Base-by-base conservation (phyloP, 345 rosid genomes). In the Citrus australasica region DNA sequence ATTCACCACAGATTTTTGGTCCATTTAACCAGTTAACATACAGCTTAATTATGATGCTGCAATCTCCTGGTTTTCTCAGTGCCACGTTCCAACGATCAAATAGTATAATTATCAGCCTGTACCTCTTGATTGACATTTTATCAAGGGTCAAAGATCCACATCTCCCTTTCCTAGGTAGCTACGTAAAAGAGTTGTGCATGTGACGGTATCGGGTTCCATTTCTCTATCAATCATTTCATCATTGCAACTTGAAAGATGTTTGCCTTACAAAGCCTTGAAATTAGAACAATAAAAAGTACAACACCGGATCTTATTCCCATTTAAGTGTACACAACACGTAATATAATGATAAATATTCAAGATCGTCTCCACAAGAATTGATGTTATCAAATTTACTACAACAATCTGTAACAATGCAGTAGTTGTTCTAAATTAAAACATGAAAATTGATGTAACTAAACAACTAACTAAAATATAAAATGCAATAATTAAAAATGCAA, bases 201-300 rank as follows among this genome's bases (percentile, higher is more conserved):
- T 79, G 60, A 32, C 5, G 33, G 17, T 80, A 87, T 95, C 94
- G 46, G 95, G 97, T 81, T 32, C 4, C 33, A 32, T 32, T 32
- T 32, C 33, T 32, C 33, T 32, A 32, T 32, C 33, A 32, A 32
- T 4, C 5, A 32, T 32, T 32, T 32, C 5, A 32, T 32, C 5
- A 32, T 32, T 32, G 33, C 33, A 32, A 32, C 33, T 32, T 32
- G 33, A 32, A 32, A 32, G 33, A 4, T 84, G 24, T 85, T 74
- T 73, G 84, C 82, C 87, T 85, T 91, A 76, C 91, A 89, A 58
- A 81, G 85, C 37, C 80, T 78, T 72, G 86, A 87, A 69, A 95
- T 92, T 85, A 95, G 38, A 77, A 86, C 93, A 5, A 92, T 92
- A 69, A 90, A 92, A 77, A 84, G 84, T 42, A 84, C 75, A 73